These are phyloP conservation scores for Blastosporella zonata DNA, from an alignment of 1,284 basidiomycete genomes.

Conservation along the genomic window DNA sequence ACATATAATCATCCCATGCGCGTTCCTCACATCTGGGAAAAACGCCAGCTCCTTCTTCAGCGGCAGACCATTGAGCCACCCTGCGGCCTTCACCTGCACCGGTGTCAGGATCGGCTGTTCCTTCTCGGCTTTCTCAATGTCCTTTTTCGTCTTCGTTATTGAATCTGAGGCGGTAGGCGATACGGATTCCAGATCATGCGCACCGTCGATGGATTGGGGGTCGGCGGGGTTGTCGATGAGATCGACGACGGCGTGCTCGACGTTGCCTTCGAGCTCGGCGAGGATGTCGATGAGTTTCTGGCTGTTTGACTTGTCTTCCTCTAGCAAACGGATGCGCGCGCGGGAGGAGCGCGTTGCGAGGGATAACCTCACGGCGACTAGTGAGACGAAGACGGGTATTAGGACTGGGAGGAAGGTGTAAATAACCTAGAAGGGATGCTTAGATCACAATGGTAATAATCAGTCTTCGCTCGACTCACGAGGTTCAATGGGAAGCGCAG, in stretches of 20 bases:
- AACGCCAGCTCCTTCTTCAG: slow-evolving; percentile 66
- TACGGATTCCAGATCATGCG: not conserved
- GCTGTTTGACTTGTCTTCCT: slow-evolving; percentile 42
- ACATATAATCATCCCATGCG: slow-evolving; percentile 68
- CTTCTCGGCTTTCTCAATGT: not conserved
- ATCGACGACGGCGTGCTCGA: slow-evolving; percentile 56
- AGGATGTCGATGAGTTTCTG: slow-evolving; percentile 51
- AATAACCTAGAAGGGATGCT: slow-evolving; percentile 41
- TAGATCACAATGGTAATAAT: not conserved
- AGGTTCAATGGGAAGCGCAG: slow-evolving; percentile 70
- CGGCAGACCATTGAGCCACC: slow-evolving; percentile 62
- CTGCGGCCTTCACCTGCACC: slow-evolving; percentile 49
- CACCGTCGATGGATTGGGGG: not conserved
- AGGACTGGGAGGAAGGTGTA: slow-evolving; percentile 60
- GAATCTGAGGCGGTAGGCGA: slow-evolving; percentile 3
- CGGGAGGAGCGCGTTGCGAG: slow-evolving; percentile 54
- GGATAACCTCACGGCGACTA: slow-evolving; percentile 50
- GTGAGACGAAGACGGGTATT: slow-evolving; percentile 54
- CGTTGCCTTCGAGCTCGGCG: slow-evolving; percentile 51
- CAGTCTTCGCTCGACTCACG: slow-evolving; percentile 39
- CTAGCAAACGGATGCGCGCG: slow-evolving; percentile 57
- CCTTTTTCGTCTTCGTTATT: slow-evolving; percentile 6
- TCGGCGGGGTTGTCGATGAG: slow-evolving; percentile 26
- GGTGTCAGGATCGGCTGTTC: slow-evolving; percentile 51
- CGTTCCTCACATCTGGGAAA: slow-evolving; percentile 54